Percentiles rank a stretch among this genome's conserved stretches.
Evolutionary conservation across 768 basidiomycete species (phyloP).

Genomic region (Agrocybe praecox): DNA sequence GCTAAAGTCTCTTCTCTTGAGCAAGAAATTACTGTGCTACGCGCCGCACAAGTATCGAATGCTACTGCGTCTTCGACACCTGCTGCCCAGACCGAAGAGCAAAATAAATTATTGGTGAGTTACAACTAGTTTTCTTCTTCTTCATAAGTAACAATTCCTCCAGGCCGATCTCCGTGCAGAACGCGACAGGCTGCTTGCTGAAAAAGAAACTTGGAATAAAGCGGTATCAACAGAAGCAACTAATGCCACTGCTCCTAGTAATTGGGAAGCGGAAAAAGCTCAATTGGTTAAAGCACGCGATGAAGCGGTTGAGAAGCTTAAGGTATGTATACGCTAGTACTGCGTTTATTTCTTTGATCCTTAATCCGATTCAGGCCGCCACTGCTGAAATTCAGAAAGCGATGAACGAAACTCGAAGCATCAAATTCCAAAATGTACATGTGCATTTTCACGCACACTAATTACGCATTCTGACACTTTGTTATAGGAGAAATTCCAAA

Average conservation of each 20-base stretch:
- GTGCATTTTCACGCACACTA: conserved; percentile 7
- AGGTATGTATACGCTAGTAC: conserved; percentile 41
- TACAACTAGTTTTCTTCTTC: background rate
- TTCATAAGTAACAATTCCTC: background rate
- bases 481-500: conserved; percentile 63
- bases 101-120: conserved; percentile 41
- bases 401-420: conserved; percentile 43
- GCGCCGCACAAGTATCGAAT: conserved; percentile 23
- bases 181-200: conserved; percentile 61
- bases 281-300: conserved; percentile 59
- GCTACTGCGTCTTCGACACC: conserved; percentile 11
- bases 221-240: conserved; percentile 22
- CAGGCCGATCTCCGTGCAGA: conserved; percentile 60
- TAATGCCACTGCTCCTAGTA: conserved; percentile 32
- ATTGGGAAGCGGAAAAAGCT: conserved; percentile 63
- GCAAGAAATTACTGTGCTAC: conserved; percentile 34
- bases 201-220: conserved; percentile 51
- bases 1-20: conserved; percentile 40
- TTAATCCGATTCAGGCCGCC: conserved; percentile 21
- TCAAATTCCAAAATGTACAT: conserved; percentile 43
- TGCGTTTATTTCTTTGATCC: background rate
- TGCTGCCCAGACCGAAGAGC: conserved; percentile 23
- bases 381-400: conserved; percentile 45
- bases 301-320: conserved; percentile 59
- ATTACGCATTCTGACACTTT: conserved; percentile 4